phyloP scores from a whole-genome alignment of 257 asterid species.

The Penstemon davidsonii region DNA sequence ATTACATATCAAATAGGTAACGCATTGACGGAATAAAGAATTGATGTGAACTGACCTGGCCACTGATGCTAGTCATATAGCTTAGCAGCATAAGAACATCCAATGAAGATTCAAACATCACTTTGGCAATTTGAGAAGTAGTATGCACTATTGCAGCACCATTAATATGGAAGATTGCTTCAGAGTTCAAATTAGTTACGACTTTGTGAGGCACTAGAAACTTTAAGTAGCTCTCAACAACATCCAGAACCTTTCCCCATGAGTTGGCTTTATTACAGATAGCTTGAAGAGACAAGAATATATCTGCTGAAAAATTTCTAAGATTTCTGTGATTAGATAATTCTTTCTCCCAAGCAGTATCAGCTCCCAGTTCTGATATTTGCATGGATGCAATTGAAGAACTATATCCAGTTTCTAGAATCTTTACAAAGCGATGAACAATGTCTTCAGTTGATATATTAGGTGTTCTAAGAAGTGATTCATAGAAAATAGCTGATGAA shows the following conservation, averaged over 20 bases:
- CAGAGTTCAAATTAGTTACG: slow-evolving; percentile 47
- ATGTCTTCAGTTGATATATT: slow-evolving; percentile 72
- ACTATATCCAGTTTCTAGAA: slow-evolving; percentile 71
- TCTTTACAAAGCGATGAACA: slow-evolving; percentile 66
- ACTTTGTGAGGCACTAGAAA: slow-evolving; percentile 78
- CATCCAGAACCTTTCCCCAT: slow-evolving; percentile 79
- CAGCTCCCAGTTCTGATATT: slow-evolving; percentile 74
- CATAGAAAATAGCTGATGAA: slow-evolving; percentile 76
- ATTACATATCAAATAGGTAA: slow-evolving; percentile 7
- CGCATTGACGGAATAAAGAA: not conserved
- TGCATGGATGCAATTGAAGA: slow-evolving; percentile 56
- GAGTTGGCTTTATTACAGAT: slow-evolving; percentile 68
- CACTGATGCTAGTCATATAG: slow-evolving; percentile 82
- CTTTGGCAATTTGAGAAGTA: slow-evolving; percentile 84
- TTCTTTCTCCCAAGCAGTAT: slow-evolving; percentile 81
- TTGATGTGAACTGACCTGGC: slow-evolving; percentile 63
- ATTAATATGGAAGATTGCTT: slow-evolving; percentile 41
- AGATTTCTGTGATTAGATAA: slow-evolving; percentile 65
- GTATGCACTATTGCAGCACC: slow-evolving; percentile 71
- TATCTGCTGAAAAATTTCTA: slow-evolving; percentile 75
- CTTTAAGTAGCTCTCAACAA: slow-evolving; percentile 64
- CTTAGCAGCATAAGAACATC: slow-evolving; percentile 81
- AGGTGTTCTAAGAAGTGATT: slow-evolving; percentile 61
- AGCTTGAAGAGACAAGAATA: slow-evolving; percentile 67
- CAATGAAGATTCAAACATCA: slow-evolving; percentile 80